Conservation (phyloP, 805 yeast species). For the Candida patagonica region DNA sequence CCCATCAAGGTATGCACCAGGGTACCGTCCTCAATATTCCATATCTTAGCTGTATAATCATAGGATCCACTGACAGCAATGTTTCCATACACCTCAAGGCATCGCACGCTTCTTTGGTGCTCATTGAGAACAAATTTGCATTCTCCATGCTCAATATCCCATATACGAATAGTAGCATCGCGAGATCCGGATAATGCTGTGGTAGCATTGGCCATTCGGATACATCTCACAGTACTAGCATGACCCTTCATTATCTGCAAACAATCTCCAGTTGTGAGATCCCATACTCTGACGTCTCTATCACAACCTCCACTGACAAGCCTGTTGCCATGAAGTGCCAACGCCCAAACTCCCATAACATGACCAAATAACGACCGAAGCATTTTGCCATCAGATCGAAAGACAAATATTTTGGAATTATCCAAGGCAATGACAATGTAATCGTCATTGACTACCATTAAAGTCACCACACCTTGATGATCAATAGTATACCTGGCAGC, state of each 20-base stretch:
- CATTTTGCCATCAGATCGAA: constrained; percentile 31
- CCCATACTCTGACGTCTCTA: constrained; percentile 95
- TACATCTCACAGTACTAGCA: constrained; percentile 77
- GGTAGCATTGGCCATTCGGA: constrained; percentile 69
- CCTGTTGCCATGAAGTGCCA: constrained; percentile 82
- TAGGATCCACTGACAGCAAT: constrained; percentile 82
- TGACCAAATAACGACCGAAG: constrained; percentile 94
- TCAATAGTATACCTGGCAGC: constrained; percentile 32
- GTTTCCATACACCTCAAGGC: constrained; percentile 59
- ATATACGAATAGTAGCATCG: constrained; percentile 82
- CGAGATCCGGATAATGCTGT: constrained; percentile 85
- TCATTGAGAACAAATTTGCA: constrained; percentile 65
- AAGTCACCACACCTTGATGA: constrained; percentile 32
- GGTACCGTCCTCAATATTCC: constrained; percentile 87
- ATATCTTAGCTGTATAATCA: constrained; percentile 81
- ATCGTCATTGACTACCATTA: constrained; percentile 27
- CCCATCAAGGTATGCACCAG: constrained; percentile 87
- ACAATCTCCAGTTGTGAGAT: constrained; percentile 76
- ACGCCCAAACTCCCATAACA: constrained; percentile 96
- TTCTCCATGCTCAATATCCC: constrained; percentile 91
- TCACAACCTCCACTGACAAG: constrained; percentile 95
- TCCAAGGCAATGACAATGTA: constrained; percentile 36
- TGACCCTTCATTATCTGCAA: constrained; percentile 84
- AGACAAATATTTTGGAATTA: constrained; percentile 34
- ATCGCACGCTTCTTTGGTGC: constrained; percentile 63